These are phyloP conservation scores for Brassica hybrid DNA, from an alignment of 441 rosid genomes.

Conservation along the genomic window DNA sequence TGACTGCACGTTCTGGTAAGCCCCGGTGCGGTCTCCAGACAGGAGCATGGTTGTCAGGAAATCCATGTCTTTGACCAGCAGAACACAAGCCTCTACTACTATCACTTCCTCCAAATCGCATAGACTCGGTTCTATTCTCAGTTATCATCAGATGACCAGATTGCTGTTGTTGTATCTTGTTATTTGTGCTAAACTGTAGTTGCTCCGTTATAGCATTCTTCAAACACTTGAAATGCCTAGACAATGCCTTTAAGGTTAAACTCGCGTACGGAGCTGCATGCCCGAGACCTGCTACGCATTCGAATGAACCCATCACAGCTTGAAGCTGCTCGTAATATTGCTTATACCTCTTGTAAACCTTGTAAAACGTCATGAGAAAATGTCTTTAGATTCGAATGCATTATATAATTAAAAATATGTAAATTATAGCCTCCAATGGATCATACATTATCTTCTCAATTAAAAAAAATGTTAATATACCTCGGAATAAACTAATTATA, in stretches of 20 bases:
- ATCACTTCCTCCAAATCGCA: conserved; percentile 51
- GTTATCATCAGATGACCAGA: conserved; percentile 41
- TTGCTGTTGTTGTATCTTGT: conserved; percentile 40
- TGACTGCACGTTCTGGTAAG: conserved; percentile 85
- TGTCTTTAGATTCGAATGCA: conserved; percentile 29
- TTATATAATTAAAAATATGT: background rate
- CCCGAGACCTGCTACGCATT: conserved; percentile 78
- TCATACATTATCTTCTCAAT: background rate
- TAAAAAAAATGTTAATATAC: conserved; percentile 30
- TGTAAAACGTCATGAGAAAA: conserved; percentile 35
- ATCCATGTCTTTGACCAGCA: conserved; percentile 52
- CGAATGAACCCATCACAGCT: conserved; percentile 72
- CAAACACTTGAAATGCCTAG: conserved; percentile 75
- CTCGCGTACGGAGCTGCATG: conserved; percentile 84
- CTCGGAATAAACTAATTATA: conserved; percentile 40
- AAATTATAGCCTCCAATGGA: background rate
- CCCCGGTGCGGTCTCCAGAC: conserved; percentile 93
- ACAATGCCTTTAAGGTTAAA: conserved; percentile 71
- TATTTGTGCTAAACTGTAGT: conserved; percentile 59
- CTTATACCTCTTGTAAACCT: conserved; percentile 83
- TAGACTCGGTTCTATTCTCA: conserved; percentile 51
- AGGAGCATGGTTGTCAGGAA: conserved; percentile 67
- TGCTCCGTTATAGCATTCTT: conserved; percentile 77
- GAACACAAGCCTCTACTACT: conserved; percentile 45
- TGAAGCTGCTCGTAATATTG: conserved; percentile 85